Conservation (phyloP, 805 yeast genomes). For the Ogataea pignaliae region DNA sequence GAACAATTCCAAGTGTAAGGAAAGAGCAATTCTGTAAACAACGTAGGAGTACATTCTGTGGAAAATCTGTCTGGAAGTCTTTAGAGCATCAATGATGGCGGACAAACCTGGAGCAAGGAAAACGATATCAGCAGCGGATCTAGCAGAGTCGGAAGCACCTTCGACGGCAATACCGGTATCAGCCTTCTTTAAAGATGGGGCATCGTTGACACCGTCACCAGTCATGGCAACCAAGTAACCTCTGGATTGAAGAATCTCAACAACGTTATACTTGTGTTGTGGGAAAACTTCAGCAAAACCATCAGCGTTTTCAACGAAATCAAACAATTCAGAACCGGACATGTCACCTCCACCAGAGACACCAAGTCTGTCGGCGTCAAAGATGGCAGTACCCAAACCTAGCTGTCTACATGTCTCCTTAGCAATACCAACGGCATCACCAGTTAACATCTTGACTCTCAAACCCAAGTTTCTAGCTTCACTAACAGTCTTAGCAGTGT, state of each 20-base stretch:
- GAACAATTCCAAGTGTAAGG: conserved; percentile 88
- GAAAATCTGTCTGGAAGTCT: conserved; percentile 93
- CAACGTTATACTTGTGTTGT: conserved; percentile 91
- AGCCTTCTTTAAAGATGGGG: conserved; percentile 92
- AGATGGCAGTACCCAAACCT: conserved; percentile 92
- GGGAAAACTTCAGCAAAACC: conserved; percentile 98
- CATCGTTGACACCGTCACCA: conserved; percentile 98
- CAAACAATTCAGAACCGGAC: conserved; percentile 96
- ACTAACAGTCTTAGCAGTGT: conserved; percentile 86
- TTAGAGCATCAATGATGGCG: conserved; percentile 87
- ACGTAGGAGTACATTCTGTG: conserved; percentile 97
- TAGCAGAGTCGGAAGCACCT: conserved; percentile 94
- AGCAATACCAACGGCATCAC: conserved; percentile 98
- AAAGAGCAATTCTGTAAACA: conserved; percentile 93
- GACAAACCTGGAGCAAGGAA: conserved; percentile 92
- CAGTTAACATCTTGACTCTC: conserved; percentile 94
- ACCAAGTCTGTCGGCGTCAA: conserved; percentile 94
- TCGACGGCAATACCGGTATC: conserved; percentile 94
- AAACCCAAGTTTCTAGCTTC: conserved; percentile 90
- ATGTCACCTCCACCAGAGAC: conserved; percentile 85
- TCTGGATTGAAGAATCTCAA: conserved; percentile 88
- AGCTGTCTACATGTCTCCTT: conserved; percentile 96
- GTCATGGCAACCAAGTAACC: conserved; percentile 97
- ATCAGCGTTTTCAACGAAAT: conserved; percentile 93
- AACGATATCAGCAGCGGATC: conserved; percentile 93